Percentiles rank a stretch among this genome's conserved stretches.
Conservation (phyloP, 805 yeast genomes). For the Hanseniaspora occidentalis region DNA sequence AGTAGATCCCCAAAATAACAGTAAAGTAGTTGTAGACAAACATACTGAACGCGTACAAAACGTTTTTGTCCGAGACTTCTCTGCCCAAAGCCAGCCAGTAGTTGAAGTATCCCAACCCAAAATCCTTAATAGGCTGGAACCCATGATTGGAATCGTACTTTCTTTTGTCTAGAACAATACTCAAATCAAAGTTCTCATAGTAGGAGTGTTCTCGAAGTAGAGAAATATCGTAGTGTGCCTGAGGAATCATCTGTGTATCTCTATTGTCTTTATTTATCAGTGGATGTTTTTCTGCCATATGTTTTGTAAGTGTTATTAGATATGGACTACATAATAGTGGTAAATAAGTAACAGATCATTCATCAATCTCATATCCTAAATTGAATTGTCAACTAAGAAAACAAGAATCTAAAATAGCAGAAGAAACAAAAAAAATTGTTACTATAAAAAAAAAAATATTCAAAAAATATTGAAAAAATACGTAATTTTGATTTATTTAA, state of each 20-base stretch:
- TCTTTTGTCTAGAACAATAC: conserved; percentile 15
- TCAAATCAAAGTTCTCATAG: conserved; percentile 22
- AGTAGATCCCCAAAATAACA: not conserved
- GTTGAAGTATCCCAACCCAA: conserved; percentile 25
- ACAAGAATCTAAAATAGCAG: too few species aligned
- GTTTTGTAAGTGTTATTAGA: too few species aligned
- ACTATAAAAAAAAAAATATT: too few species aligned
- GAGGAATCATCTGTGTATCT: conserved; percentile 19
- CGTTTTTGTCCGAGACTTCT: not conserved
- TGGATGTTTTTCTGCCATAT: too few species aligned
- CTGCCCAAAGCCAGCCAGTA: conserved; percentile 7
- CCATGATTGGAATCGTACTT: conserved; percentile 23
- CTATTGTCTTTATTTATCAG: not conserved
- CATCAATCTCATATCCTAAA: too few species aligned
- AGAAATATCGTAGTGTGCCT: conserved; percentile 24
- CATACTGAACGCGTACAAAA: not conserved
- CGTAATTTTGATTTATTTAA: too few species aligned
- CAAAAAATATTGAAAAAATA: too few species aligned
- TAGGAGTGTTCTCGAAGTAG: conserved; percentile 26
- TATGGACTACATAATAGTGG: too few species aligned
- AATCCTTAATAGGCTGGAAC: conserved; percentile 16
- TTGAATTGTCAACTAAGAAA: too few species aligned
- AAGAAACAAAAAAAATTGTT: too few species aligned
- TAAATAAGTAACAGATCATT: too few species aligned
- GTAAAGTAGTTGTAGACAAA: not conserved